Percentiles rank a stretch among this genome's conserved stretches.
phyloP scores from a whole-genome alignment of 2,329 filamentous ascomycete genomes.

The Coniochaeta pulveracea region DNA sequence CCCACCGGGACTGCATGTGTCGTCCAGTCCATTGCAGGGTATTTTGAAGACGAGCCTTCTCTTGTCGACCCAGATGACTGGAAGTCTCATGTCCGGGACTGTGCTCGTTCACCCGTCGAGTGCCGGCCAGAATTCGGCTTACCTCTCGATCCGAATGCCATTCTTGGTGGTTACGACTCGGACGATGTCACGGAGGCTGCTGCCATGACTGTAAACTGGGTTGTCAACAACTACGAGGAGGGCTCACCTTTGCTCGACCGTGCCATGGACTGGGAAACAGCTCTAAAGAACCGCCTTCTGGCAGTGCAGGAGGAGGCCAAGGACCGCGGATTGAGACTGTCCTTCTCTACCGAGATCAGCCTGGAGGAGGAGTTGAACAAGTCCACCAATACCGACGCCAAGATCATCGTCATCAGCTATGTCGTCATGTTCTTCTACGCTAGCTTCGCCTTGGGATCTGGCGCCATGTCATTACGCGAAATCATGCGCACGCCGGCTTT shows the following conservation, averaged over 20 bases:
- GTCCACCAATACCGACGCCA: conserved; percentile 95
- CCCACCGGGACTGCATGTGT: conserved; percentile 84
- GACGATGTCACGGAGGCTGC: conserved; percentile 59
- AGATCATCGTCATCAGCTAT: conserved; percentile 93
- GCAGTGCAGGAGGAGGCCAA: conserved; percentile 71
- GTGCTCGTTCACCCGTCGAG: conserved; percentile 67
- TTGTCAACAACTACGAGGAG: conserved; percentile 76
- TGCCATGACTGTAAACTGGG: conserved; percentile 87
- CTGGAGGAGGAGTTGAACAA: conserved; percentile 94
- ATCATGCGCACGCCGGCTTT: conserved; percentile 73
- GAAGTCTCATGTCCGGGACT: conserved; percentile 60
- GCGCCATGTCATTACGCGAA: conserved; percentile 65
- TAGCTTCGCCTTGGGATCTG: conserved; percentile 83
- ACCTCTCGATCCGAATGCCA: conserved; percentile 73
- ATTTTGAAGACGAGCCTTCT: conserved; percentile 60
- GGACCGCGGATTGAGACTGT: conserved; percentile 70
- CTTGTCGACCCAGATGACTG: conserved; percentile 56
- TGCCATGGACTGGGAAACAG: conserved; percentile 84
- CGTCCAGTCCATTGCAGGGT: conserved; percentile 83
- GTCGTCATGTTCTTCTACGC: conserved; percentile 98
- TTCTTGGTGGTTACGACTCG: conserved; percentile 68
- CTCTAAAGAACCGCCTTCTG: conserved; percentile 61
- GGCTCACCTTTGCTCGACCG: conserved; percentile 57
- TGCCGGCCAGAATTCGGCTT: conserved; percentile 86
- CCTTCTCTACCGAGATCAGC: conserved; percentile 92